A percentile compares a stretch with the other conserved stretches of the same genome.
Conservation (phyloP, 1,139 yeast genomes). For the Suhomyces maxii region DNA sequence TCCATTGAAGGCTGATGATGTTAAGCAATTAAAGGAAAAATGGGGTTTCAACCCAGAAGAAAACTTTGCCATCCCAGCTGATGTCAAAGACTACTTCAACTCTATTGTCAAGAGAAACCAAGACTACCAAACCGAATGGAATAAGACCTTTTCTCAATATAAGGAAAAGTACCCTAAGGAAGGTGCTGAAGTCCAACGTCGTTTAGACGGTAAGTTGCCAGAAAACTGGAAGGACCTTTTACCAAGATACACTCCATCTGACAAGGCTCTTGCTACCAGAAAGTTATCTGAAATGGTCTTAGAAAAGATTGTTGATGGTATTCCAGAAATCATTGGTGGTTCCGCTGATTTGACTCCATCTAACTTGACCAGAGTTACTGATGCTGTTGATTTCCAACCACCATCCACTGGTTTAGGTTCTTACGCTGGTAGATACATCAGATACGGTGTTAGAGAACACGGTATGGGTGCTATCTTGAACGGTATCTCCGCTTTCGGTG, state of each 20-base stretch:
- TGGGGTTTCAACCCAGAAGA: conserved; percentile 90
- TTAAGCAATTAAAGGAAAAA: conserved; percentile 78
- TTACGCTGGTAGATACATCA: conserved; percentile 89
- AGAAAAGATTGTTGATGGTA: conserved; percentile 55
- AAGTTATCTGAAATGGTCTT: conserved; percentile 88
- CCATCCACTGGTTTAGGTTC: conserved; percentile 79
- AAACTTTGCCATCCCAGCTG: conserved; percentile 77
- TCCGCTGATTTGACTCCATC: conserved; percentile 99
- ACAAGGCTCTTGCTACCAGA: conserved; percentile 90
- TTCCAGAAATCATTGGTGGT: conserved; percentile 96
- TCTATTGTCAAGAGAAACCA: conserved; percentile 58
- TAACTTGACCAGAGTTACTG: conserved; percentile 88
- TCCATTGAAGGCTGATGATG: conserved; percentile 93
- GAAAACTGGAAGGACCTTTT: conserved; percentile 74
- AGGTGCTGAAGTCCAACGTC: conserved; percentile 81
- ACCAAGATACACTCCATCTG: conserved; percentile 78
- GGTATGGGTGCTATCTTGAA: conserved; percentile 99
- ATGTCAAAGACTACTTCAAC: conserved; percentile 72
- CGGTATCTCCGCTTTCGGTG: conserved; percentile 96
- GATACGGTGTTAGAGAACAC: conserved; percentile 99
- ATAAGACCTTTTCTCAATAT: conserved; percentile 61
- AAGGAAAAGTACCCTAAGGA: conserved; percentile 69
- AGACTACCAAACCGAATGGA: conserved; percentile 74
- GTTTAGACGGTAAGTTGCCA: conserved; percentile 82
- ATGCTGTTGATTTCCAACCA: conserved; percentile 92